Evolutionary conservation across 2,329 filamentous ascomycete genomes (phyloP), one percentile per base, ranked within the genome.

Genomic region (Aspergillus quadrilineatus): DNA sequence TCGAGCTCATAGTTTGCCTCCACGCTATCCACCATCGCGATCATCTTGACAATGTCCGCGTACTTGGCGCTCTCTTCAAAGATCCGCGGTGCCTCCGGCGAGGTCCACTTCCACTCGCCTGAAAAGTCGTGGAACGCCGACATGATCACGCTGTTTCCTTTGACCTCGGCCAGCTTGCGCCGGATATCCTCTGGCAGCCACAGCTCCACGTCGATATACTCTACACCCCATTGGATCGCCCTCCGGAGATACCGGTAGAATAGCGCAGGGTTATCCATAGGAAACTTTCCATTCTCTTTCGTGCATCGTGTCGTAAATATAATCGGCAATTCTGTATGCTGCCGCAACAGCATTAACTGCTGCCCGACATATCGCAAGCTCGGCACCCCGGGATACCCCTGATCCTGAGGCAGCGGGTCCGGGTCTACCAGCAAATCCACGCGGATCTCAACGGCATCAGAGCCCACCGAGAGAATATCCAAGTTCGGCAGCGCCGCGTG

Each of bases 51-150:
- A 56, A 95, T 90, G 70, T 95, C 90, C 46, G 89, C 88, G 63
- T 92, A 91, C 57, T 85, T 84, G 46, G 84, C 83, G 7, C 88
- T 90, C 63, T 87, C 82, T 57, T 84, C 78, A 64, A 92, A 95
- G 4, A 93, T 81, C 9, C 82, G 78, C 66, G 89, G 84, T 1
- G 90, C 90, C 63, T 89, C 82, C 6, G 82, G 75, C 0, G 89
- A 90, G 0, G 88, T 88, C 90, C 90, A 95, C 66, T 87, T 89
- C 80, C 93, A 93, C 0, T 80, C 87, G 1, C 90, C 89, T 0
- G 89, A 92, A 67, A 93, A 93, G 75, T 94, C 90, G 71, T 95
- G 91, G 67, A 93, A 94, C 10, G 91, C 90, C n/a, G 90, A 93
- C 78, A 95, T 92, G 73, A 96, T 91, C 62, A 87, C 88, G 67